These are phyloP conservation scores for Lachnellula subtilissima DNA, from an alignment of 2,329 filamentous ascomycete genomes.

Conservation along the genomic window DNA sequence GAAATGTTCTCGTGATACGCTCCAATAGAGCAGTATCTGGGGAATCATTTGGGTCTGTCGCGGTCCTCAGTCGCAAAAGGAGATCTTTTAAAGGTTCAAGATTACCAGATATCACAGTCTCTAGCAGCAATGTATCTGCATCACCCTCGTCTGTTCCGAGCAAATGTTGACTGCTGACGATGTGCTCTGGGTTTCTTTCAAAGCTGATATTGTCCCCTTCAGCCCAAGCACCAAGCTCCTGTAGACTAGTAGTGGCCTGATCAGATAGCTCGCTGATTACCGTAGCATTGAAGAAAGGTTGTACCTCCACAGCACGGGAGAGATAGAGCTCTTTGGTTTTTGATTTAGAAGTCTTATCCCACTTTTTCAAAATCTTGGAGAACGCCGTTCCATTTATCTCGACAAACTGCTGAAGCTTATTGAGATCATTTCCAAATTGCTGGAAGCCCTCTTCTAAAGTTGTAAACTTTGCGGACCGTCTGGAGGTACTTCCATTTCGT, in stretches of 20 bases:
- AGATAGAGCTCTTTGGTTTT: slow-evolving; percentile 97
- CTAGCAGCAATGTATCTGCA: slow-evolving; percentile 80
- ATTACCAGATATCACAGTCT: slow-evolving; percentile 81
- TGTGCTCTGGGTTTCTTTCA: slow-evolving; percentile 54
- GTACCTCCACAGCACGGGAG: slow-evolving; percentile 91
- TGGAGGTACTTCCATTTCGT: slow-evolving; percentile 69
- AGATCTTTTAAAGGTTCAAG: slow-evolving; percentile 73
- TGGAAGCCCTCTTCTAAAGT: slow-evolving; percentile 95
- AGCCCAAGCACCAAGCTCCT: slow-evolving; percentile 94
- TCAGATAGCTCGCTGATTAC: slow-evolving; percentile 96
- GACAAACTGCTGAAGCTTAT: slow-evolving; percentile 97
- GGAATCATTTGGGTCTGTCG: slow-evolving; percentile 52
- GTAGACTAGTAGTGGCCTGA: slow-evolving; percentile 90
- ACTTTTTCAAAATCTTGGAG: slow-evolving; percentile 99
- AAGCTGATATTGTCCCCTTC: slow-evolving; percentile 93
- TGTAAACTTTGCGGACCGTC: slow-evolving; percentile 88
- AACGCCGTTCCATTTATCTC: slow-evolving; percentile 97
- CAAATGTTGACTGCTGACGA: slow-evolving; percentile 61
- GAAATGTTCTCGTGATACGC: slow-evolving; percentile 81
- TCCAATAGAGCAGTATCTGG: slow-evolving; percentile 58
- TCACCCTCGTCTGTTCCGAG: slow-evolving; percentile 81
- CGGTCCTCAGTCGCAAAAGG: slow-evolving; percentile 63
- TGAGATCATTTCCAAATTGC: slow-evolving; percentile 92
- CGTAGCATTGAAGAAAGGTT: slow-evolving; percentile 96
- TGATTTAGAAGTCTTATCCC: slow-evolving; percentile 99